A percentile compares a stretch with the other conserved stretches of the same genome.
phyloP scores from a whole-genome alignment of 768 basidiomycete genomes.

The Serendipita vermifera region DNA sequence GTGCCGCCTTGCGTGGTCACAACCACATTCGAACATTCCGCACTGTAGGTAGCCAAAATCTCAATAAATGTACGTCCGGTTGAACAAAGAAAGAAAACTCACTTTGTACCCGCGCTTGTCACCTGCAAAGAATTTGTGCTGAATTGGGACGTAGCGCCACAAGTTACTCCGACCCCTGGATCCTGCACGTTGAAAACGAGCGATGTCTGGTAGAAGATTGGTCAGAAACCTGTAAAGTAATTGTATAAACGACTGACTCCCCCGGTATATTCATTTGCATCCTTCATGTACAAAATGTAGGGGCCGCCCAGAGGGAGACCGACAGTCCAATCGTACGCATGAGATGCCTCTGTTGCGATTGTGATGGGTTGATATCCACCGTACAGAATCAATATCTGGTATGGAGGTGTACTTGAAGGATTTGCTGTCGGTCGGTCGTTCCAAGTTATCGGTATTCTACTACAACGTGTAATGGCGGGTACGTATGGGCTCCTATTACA shows the following conservation, averaged over 20 bases:
- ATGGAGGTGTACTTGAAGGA: neutral
- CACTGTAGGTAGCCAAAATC: neutral
- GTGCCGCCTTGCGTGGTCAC: neutral
- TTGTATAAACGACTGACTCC: neutral
- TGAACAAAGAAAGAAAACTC: neutral
- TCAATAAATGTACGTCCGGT: neutral
- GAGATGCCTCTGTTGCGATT: neutral
- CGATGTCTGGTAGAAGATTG: neutral
- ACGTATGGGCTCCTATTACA: neutral
- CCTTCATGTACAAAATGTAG: constrained; percentile 1
- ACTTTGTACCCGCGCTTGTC: neutral
- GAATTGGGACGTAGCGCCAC: neutral
- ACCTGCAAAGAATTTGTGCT: neutral
- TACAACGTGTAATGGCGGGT: neutral
- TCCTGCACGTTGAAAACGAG: constrained; percentile 4
- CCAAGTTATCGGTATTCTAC: neutral
- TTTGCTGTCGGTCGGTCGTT: neutral
- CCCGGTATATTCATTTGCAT: constrained; percentile 8
- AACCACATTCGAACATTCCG: constrained; percentile 1
- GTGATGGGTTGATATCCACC: neutral
- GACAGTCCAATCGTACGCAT: neutral
- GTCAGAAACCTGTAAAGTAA: neutral
- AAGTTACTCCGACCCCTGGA: neutral
- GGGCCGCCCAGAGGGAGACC: neutral
- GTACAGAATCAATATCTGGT: neutral